Base-by-base conservation (phyloP, 1,284 basidiomycete species). In the Phellinidium pouzarii region DNA sequence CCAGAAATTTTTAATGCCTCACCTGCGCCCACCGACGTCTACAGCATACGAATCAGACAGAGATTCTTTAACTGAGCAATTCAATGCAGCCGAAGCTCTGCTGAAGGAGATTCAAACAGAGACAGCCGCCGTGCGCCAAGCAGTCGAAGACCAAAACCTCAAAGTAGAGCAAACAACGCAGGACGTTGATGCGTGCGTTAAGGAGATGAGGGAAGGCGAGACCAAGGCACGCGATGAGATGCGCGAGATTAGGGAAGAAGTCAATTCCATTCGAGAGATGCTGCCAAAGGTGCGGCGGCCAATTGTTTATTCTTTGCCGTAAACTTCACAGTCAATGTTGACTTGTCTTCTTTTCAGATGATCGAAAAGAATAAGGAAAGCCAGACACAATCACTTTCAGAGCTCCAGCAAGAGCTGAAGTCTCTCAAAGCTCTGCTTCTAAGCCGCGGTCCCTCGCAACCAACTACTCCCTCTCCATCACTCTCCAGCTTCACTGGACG, bases 381-480 rank as follows among this genome's bases (percentile, higher is more conserved):
- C 26, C 89, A 94, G 65, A 77, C 78, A 14, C 82, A 89, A 58
- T 86, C 87, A 4, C 74, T 95, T 8, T 72, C 77, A 27, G 93
- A 94, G 59, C 75, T 99, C 14, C 94, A 98, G 64, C 85, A 91
- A 61, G 95, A 99, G 66, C 78, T 99, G 61, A 94, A 94, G 65
- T 96, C 93, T 0, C 76, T 99, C 58, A 98, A 97, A 68, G 85
- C 94, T 0, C 78, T 99, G 14, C 74, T 99, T 4, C 77, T 94
- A n/a, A 91, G 86, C 58, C 80, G 91, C 36, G 79, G 80, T 1
- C 77, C 83, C n/a, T 68, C 69, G 25, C 60, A 72, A 51, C 69
- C 80, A 4, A 70, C 69, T 44, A 73, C 75, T 2, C 71, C 77
- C 4, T 69, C 77, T 1, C 74, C 80, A 1, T 77, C 82, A 14